Conservation (phyloP, 2,329 filamentous ascomycete genomes). For the Colletotrichum simmondsii region DNA sequence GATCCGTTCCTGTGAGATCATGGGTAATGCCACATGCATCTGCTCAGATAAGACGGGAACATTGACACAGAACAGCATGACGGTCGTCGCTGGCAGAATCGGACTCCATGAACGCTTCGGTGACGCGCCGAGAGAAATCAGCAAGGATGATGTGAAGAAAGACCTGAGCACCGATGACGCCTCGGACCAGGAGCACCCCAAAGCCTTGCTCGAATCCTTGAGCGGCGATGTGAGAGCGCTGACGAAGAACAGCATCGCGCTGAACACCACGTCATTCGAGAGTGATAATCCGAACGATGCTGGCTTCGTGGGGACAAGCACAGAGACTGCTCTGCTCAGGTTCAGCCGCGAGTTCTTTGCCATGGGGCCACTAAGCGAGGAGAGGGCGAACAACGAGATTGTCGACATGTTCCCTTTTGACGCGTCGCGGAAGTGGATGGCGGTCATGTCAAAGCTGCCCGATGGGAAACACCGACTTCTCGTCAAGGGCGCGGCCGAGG, state of each 20-base stretch:
- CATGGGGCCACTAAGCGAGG: conserved; percentile 56
- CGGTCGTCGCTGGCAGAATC: conserved; percentile 67
- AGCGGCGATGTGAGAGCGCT: conserved; percentile 47
- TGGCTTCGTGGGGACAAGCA: conserved; percentile 64
- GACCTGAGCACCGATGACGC: conserved; percentile 37
- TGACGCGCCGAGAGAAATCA: conserved; percentile 36
- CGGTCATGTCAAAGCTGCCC: conserved; percentile 59
- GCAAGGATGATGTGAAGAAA: conserved; percentile 39
- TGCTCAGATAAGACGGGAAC: conserved; percentile 76
- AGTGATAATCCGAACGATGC: conserved; percentile 48
- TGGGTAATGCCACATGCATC: conserved; percentile 72
- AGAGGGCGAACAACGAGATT: conserved; percentile 57
- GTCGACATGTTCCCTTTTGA: conserved; percentile 65
- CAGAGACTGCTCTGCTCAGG: conserved; percentile 63
- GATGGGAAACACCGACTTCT: conserved; percentile 60
- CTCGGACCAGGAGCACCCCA: conserved; percentile 39
- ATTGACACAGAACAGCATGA: conserved; percentile 73
- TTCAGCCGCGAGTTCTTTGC: conserved; percentile 62
- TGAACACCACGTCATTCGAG: conserved; percentile 67
- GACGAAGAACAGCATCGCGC: conserved; percentile 52
- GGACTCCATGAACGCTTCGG: conserved; percentile 53
- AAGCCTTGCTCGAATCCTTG: conserved; percentile 39
- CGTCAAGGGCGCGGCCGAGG: conserved; percentile 69
- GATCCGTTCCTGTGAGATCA: conserved; percentile 70
- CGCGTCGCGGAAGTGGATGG: conserved; percentile 67